phyloP scores from a whole-genome alignment of 768 basidiomycete species.

The Boletellus ananas region DNA sequence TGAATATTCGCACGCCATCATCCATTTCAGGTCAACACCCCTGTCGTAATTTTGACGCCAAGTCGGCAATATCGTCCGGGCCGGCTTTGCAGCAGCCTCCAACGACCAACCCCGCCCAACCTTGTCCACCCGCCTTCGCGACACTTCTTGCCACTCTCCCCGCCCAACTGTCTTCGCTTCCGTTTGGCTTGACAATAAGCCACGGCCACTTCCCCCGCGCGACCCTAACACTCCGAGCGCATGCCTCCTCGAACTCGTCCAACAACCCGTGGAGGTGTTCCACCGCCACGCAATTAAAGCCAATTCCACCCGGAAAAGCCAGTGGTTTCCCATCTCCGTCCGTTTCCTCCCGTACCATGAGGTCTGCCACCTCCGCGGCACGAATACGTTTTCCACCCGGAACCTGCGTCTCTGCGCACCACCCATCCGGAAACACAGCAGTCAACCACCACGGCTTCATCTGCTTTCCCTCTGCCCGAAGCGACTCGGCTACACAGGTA shows the following conservation, averaged over 20 bases:
- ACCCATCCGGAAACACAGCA: constrained; percentile 54
- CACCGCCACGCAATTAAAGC: constrained; percentile 69
- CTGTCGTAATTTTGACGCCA: constrained; percentile 11
- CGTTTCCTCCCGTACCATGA: constrained; percentile 32
- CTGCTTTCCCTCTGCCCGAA: constrained; percentile 16
- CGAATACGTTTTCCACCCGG: constrained; percentile 24
- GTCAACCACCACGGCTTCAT: constrained; percentile 76
- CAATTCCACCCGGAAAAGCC: constrained; percentile 51
- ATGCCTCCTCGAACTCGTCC: constrained; percentile 31
- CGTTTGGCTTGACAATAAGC: constrained; percentile 73
- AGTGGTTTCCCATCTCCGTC: constrained; percentile 11
- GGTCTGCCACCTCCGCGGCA: constrained; percentile 41
- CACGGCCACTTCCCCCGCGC: constrained; percentile 34
- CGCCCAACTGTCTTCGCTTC: constrained; percentile 48
- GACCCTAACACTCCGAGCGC: constrained; percentile 8
- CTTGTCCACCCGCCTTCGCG: constrained; percentile 11
- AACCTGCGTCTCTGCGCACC: constrained; percentile 39
- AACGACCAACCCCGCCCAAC: constrained; percentile 51
- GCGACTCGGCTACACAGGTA: constrained; percentile 28
- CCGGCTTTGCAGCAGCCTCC: constrained; percentile 71
- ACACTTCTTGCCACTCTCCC: constrained; percentile 27
- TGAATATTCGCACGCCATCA: constrained; percentile 14
- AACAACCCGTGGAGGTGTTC: constrained; percentile 41
- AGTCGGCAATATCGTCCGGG: constrained; percentile 45
- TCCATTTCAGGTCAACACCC: constrained; percentile 7